Evolutionary conservation across 371 early-diverging fungal species (phyloP).

Genomic region (Mortierella sp.): DNA sequence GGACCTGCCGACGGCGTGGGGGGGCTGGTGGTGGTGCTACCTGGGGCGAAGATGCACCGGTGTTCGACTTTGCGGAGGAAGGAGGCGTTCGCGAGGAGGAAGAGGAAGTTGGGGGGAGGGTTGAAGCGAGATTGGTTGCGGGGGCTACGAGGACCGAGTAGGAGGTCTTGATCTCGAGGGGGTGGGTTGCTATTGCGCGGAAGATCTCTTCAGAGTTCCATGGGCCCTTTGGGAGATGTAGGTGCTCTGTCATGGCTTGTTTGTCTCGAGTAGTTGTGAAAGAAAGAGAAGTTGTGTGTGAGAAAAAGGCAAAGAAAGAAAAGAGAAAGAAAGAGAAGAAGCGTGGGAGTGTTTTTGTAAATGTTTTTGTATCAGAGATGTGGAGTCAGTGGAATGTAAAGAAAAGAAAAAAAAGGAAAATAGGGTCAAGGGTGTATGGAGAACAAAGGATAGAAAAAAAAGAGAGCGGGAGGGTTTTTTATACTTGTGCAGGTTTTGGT

Average conservation of each 20-base stretch:
- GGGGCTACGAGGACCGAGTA: background rate
- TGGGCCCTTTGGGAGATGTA: background rate
- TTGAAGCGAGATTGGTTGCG: background rate
- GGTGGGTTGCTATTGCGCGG: conserved; percentile 10
- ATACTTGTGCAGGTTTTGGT: too few species aligned
- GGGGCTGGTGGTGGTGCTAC: background rate
- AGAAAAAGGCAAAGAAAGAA: background rate
- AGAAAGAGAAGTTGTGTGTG: background rate
- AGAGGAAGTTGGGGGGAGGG: background rate
- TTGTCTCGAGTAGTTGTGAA: background rate
- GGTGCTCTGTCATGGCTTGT: background rate
- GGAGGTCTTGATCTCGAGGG: conserved; percentile 24
- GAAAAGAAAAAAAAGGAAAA: background rate
- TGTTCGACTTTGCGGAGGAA: background rate
- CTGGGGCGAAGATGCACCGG: background rate
- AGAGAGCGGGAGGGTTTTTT: background rate
- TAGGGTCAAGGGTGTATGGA: background rate
- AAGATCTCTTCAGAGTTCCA: conserved; percentile 32
- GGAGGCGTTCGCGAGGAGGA: conserved; percentile 1
- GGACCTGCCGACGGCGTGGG: background rate
- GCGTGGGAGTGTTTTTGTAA: background rate
- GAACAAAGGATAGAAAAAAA: background rate
- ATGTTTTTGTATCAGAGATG: background rate
- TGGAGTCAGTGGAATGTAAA: background rate
- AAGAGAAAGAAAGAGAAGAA: background rate